Evolutionary conservation across 345 rosid species (phyloP), one percentile per base, ranked within the genome.

Genomic region (Salix udensis): DNA sequence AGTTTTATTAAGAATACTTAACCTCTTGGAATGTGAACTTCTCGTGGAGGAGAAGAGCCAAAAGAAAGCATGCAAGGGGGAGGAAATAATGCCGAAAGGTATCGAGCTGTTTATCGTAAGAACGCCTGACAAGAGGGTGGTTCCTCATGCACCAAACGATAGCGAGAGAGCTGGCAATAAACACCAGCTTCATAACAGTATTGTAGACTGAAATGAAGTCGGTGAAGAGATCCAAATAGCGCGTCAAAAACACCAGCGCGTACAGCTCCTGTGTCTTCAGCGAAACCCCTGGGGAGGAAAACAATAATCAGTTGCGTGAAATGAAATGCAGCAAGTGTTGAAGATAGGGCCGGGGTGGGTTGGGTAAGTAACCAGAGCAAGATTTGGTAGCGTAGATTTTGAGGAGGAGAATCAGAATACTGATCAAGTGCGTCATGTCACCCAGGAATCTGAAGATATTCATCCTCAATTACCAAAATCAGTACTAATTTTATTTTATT

Each of bases 361-460:
- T 21, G 46, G 23, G 74, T 18, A 55, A 36, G 5, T 71, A 76
- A 93, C 98, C 98, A 4, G 97, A 91, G 76, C 97, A 95, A 3
- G 98, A 90, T 76, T 90, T 93, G 73, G 97, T 95, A 62, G 97
- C 96, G 85, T 95, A 95, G 75, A 95, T 95, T 88, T 95, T 95
- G 86, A 95, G 98, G 78, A 95, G 97, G 76, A 95, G 94, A 76
- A 95, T 91, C 61, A 95, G 82, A 75, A 93, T 87, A 71, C 97
- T 93, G 80, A 87, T 87, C 84, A 95, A 84, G 87, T 95, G 98
- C 83, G 96, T 90, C 97, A 91, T 91, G 77, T 94, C 98, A 11
- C 98, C 98, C 23, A 92, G 89, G 76, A 95, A 90, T 84, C 98
- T 88, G 85, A 95, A 93, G 80, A 95, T 88, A 84, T 95, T 95